phyloP scores from a whole-genome alignment of 140 eudicot species.

The Cichorium intybus region DNA sequence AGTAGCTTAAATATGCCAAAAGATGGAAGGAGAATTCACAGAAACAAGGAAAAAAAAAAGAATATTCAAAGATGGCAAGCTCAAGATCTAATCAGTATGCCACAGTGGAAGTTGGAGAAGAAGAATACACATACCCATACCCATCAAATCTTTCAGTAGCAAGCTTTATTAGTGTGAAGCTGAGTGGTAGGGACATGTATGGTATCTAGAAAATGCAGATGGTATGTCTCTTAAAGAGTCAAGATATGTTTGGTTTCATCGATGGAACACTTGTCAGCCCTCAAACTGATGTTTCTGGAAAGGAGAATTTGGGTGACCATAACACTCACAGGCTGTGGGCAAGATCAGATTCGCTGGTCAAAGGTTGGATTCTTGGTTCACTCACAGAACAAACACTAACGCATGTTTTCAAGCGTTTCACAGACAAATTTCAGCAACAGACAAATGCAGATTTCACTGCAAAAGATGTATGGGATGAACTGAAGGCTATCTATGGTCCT shows the following conservation, averaged over 20 bases:
- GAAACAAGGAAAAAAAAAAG: background rate
- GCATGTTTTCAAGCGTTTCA: background rate
- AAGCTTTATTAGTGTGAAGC: background rate
- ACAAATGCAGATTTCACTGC: background rate
- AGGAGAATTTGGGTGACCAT: background rate
- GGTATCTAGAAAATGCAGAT: background rate
- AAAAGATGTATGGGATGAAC: background rate
- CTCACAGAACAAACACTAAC: background rate
- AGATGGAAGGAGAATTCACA: background rate
- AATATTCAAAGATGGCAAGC: background rate
- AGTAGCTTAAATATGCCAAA: too few species aligned
- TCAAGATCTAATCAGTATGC: background rate
- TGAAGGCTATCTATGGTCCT: background rate
- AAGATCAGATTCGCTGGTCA: background rate
- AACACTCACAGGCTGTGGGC: background rate
- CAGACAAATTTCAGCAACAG: background rate
- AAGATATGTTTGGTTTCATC: background rate
- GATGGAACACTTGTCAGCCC: background rate
- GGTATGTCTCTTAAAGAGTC: background rate
- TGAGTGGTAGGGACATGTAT: background rate
- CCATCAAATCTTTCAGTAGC: background rate
- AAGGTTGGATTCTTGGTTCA: background rate
- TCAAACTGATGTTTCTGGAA: background rate
- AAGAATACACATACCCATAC: background rate
- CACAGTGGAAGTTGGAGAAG: background rate